Conservation (phyloP, 306 rosid genomes). For the Inga oerstediana region DNA sequence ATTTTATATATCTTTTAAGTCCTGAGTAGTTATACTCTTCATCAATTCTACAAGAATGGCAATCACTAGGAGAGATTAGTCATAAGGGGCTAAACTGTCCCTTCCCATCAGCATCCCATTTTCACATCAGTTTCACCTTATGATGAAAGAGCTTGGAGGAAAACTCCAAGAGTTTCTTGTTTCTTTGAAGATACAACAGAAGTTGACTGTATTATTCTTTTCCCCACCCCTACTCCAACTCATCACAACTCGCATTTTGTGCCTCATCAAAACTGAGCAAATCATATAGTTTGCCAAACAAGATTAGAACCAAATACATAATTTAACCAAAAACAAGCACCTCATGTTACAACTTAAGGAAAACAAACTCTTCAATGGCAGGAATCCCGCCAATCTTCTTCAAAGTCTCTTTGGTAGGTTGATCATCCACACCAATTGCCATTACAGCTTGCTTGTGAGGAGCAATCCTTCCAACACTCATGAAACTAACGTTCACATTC, state of each 20-base stretch:
- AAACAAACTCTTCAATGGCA: conserved; percentile 91
- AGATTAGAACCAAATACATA: not conserved
- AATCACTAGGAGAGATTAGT: not conserved
- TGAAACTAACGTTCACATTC: conserved; percentile 95
- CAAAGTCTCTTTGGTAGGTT: conserved; percentile 70
- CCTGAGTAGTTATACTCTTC: not conserved
- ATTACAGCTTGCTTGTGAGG: conserved; percentile 99
- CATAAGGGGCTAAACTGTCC: not conserved
- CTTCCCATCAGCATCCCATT: not conserved
- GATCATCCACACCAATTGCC: conserved; percentile 98
- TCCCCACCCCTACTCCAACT: conserved; percentile 27
- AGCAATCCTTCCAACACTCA: conserved; percentile 97
- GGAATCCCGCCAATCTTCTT: conserved; percentile 87
- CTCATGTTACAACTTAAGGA: conserved; percentile 71
- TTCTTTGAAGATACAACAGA: not conserved
- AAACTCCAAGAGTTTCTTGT: not conserved
- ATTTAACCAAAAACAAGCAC: not conserved
- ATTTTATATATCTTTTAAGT: not conserved
- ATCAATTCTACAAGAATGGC: not conserved
- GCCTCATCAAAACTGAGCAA: conserved; percentile 49
- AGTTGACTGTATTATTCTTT: conserved; percentile 40
- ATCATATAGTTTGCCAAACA: conserved; percentile 33
- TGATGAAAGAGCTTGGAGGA: not conserved
- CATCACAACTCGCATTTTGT: conserved; percentile 25
- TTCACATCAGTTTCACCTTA: not conserved